Conservation (phyloP, 2,329 filamentous ascomycete species). For the Talaromyces sp. region DNA sequence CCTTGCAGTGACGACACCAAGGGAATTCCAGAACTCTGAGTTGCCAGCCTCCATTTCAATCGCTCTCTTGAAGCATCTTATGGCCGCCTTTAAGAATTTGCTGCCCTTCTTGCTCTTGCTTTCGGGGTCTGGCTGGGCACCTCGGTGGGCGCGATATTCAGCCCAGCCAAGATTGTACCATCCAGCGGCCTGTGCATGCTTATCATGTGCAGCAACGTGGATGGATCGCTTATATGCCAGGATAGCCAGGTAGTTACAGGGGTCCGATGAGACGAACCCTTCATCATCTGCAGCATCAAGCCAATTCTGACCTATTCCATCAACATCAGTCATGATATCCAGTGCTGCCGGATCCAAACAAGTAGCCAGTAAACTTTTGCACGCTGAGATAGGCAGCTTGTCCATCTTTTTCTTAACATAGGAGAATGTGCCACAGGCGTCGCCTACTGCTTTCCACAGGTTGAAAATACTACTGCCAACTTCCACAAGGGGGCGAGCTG, state of each 20-base stretch:
- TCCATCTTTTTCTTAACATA: constrained; percentile 69
- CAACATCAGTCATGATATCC: constrained; percentile 67
- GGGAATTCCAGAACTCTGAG: constrained; percentile 93
- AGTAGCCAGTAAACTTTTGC: constrained; percentile 62
- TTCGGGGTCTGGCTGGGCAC: constrained; percentile 52
- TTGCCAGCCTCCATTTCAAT: constrained; percentile 96
- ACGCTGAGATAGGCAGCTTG: constrained; percentile 61
- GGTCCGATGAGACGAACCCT: constrained; percentile 44
- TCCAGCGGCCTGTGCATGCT: constrained; percentile 89
- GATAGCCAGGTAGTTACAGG: constrained; percentile 71
- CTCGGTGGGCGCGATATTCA: constrained; percentile 78
- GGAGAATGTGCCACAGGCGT: constrained; percentile 83
- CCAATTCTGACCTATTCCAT: constrained; percentile 59
- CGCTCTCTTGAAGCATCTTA: constrained; percentile 89
- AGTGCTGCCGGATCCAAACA: constrained; percentile 57
- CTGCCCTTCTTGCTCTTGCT: constrained; percentile 55
- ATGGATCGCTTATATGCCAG: constrained; percentile 87
- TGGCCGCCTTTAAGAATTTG: constrained; percentile 75
- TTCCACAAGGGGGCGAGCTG: constrained; percentile 64
- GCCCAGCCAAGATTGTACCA: constrained; percentile 98
- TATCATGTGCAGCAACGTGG: constrained; percentile 69
- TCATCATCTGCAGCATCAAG: constrained; percentile 38
- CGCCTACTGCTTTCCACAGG: constrained; percentile 89
- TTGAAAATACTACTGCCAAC: constrained; percentile 77
- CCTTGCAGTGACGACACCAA: constrained; percentile 85